Conservation (phyloP, 148 eudicot species). For the Fagopyrum esculentum region DNA sequence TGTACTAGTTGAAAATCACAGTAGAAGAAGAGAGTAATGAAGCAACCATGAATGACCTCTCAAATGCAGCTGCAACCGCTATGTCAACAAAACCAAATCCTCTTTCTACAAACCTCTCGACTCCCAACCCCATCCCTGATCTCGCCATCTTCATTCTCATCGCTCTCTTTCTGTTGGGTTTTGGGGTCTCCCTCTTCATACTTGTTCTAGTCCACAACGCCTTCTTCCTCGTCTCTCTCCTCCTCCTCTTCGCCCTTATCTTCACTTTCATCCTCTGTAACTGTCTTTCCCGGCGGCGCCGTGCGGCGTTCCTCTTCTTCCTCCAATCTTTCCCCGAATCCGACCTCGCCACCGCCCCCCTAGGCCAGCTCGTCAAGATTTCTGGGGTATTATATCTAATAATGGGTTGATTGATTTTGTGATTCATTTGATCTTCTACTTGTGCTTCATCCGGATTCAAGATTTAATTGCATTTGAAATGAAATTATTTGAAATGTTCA, state of each 20-base stretch:
- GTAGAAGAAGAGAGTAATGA: constrained; percentile 21
- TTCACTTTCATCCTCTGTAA: constrained; percentile 33
- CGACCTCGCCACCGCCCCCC: constrained; percentile 35
- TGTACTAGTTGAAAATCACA: not conserved
- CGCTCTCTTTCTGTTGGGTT: constrained; percentile 27
- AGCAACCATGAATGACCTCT: constrained; percentile 21
- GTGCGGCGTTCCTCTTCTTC: constrained; percentile 22
- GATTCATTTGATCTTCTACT: not conserved
- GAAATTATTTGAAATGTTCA: not conserved
- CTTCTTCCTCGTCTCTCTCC: constrained; percentile 24
- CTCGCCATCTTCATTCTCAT: constrained; percentile 22
- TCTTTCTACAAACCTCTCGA: constrained; percentile 13
- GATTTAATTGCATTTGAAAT: not conserved
- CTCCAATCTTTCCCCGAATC: constrained; percentile 36
- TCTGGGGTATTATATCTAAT: constrained; percentile 30
- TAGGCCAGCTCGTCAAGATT: constrained; percentile 52
- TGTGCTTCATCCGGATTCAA: not conserved
- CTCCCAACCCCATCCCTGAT: constrained; percentile 24
- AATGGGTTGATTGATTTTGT: not conserved
- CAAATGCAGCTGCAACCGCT: constrained; percentile 19
- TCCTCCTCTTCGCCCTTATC: constrained; percentile 26
- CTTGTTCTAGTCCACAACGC: constrained; percentile 37
- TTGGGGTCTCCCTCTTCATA: constrained; percentile 34
- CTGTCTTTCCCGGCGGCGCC: constrained; percentile 19
- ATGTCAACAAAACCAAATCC: not conserved